Evolutionary conservation across 1,139 yeast species (phyloP), one percentile per base, ranked within the genome.

Genomic region (Candida frijolesensis): DNA sequence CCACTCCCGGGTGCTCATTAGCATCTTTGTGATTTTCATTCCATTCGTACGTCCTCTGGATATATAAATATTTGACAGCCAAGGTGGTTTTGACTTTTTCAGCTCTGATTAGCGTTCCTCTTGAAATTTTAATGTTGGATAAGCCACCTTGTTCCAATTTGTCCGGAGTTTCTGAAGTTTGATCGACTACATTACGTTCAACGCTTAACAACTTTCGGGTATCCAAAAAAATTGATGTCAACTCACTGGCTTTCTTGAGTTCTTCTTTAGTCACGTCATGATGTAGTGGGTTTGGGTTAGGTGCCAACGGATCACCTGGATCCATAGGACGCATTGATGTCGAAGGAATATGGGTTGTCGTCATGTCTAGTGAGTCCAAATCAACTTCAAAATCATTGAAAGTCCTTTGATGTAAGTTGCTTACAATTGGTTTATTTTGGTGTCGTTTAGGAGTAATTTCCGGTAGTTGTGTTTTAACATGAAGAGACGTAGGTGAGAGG

Each of bases 1-100:
- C 90, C 1, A 86, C 79, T 0, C 81, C 76, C 0, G 75, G 74
- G 51, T 75, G 77, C 25, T 53, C 55, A 10, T 45, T 48, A 3
- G 48, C 51, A 8, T 57, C 59, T 1, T 48, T 52, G 39, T 60
- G 51, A 3, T 50, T 32, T 27, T 55, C 60, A 4, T 56, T 49
- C 63, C 58, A 58, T 11, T 60, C 67, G 53, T 71, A 71, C 1
- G 67, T 61, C 47, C 79, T 67, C 51, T 73, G 80, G 14, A 84
- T 59, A 48, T 74, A 71, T 37, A 76, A 66, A 59, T 84, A 84
- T 57, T 82, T 79, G 39, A 80, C 63, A 30, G 79, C 82, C 10
- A 85, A 54, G 66, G 77, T 74, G 6, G 79, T 67, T 54, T 76
- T 76, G 16, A 83, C 84, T 54, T 78, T 74, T 50, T 80, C 82